Evolutionary conservation across 306 rosid genomes (phyloP), one percentile per base, ranked within the genome.

Genomic region (Vigna reflexopilosa): DNA sequence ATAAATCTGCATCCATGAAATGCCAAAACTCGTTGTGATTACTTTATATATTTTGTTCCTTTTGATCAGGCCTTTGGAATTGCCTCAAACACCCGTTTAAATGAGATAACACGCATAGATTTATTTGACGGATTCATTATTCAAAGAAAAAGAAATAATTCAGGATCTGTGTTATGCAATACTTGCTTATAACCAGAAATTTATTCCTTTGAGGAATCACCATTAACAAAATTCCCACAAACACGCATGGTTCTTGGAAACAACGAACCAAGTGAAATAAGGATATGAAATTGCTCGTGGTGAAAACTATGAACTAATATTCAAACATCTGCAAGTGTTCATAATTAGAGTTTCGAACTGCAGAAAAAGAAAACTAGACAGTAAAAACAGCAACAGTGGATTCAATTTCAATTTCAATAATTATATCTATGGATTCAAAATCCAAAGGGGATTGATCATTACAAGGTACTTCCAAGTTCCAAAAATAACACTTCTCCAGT

Each of bases 401-500:
- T 38, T n/a, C 16, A 2, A 42, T 66, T 67, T 55, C 67, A 42
- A 62, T 44, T 51, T 44, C 45, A 40, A 40, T 9, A 65, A 17
- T 66, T 32, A 55, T 28, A 28, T 56, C 59, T n/a, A 55, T n/a
- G 11, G 75, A 45, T 52, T 42, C 38, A 44, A 67, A 67, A 67
- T 56, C 69, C 54, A 45, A 77, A n/a, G 16, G 16, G 59, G 42
- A 44, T 56, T 22, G 26, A 76, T 56, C 15, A 6, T 76, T 38
- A 28, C 74, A 77, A 77, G 51, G n/a, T 19, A 82, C 54, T 22
- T 63, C 66, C 49, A 77, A 82, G 59, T 54, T 54, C 62, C 62
- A 57, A 28, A 67, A 72, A n/a, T 57, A 78, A 30, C 4, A n/a
- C n/a, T 57, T 58, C 54, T 20, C 77, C 45, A 67, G 67, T 13